phyloP scores from a whole-genome alignment of 2,329 filamentous ascomycete genomes.

The Diaporthe sp. region DNA sequence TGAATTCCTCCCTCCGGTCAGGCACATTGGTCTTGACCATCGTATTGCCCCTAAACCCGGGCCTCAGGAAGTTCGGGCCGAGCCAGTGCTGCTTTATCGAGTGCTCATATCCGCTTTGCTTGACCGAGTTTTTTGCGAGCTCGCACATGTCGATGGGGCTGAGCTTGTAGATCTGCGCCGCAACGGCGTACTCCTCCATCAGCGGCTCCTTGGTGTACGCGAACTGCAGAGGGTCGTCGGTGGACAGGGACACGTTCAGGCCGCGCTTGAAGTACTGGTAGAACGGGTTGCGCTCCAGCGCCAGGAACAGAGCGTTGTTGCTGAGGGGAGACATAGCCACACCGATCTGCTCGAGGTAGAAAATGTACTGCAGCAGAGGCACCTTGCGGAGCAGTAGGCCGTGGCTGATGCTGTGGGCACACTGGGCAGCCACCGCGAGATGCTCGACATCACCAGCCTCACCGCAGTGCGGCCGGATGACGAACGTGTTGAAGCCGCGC shows the following conservation, averaged over 20 bases:
- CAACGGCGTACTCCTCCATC: slow-evolving; percentile 98
- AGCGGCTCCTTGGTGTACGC: slow-evolving; percentile 98
- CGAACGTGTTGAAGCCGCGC: slow-evolving; percentile 95
- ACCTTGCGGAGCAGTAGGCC: slow-evolving; percentile 94
- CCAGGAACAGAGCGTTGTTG: slow-evolving; percentile 96
- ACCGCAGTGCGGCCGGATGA: slow-evolving; percentile 93
- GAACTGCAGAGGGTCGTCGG: slow-evolving; percentile 96
- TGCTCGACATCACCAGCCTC: slow-evolving; percentile 98
- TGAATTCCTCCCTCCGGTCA: slow-evolving; percentile 89
- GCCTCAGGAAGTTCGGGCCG: slow-evolving; percentile 80
- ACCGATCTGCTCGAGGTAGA: slow-evolving; percentile 97
- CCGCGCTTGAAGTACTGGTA: slow-evolving; percentile 95
- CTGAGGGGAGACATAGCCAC: slow-evolving; percentile 99
- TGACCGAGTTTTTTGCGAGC: slow-evolving; percentile 94
- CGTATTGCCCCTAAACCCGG: slow-evolving; percentile 87
- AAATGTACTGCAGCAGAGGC: slow-evolving; percentile 94
- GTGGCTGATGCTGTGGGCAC: slow-evolving; percentile 97
- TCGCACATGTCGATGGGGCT: slow-evolving; percentile 99
- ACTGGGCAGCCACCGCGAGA: slow-evolving; percentile 89
- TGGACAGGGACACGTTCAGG: slow-evolving; percentile 94
- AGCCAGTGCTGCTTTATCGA: slow-evolving; percentile 93
- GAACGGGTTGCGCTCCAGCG: slow-evolving; percentile 97
- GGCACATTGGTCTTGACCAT: slow-evolving; percentile 98
- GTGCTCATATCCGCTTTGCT: slow-evolving; percentile 93
- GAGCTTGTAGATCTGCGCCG: slow-evolving; percentile 98